Percentiles rank a stretch among this genome's conserved stretches.
Conservation (phyloP, 257 asterid genomes). For the Paraleonurus japonicus region DNA sequence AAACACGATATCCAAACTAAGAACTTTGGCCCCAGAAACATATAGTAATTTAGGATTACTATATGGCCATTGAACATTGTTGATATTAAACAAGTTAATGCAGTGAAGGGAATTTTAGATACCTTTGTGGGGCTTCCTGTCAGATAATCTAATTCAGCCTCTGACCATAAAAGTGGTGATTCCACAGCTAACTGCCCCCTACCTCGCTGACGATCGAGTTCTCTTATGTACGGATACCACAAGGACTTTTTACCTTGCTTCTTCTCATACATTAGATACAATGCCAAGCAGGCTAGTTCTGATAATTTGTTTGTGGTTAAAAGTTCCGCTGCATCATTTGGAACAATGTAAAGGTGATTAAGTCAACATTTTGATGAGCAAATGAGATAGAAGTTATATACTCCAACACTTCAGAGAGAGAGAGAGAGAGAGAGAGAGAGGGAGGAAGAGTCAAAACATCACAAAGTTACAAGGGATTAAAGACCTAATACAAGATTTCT, state of each 20-base stretch:
- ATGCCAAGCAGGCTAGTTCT: constrained; percentile 93
- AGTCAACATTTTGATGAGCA: constrained; percentile 1
- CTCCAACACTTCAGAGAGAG: not conserved
- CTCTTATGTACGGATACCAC: constrained; percentile 93
- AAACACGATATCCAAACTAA: constrained; percentile 26
- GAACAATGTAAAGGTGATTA: constrained; percentile 11
- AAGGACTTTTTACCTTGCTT: constrained; percentile 91
- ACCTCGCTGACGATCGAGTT: constrained; percentile 95
- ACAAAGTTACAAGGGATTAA: constrained; percentile 2
- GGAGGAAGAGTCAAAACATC: not conserved
- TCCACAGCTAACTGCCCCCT: constrained; percentile 99
- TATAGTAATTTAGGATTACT: not conserved
- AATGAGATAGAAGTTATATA: not conserved
- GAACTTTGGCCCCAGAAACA: constrained; percentile 4
- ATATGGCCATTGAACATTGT: not conserved
- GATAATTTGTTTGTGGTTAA: constrained; percentile 93
- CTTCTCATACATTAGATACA: constrained; percentile 98
- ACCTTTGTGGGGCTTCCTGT: constrained; percentile 98
- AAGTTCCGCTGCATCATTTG: constrained; percentile 79
- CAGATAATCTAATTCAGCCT: constrained; percentile 75
- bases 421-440: not conserved
- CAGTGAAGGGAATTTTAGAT: constrained; percentile 15
- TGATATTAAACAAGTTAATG: constrained; percentile 25
- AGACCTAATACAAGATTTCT: constrained; percentile 9
- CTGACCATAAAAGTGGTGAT: constrained; percentile 96